These are phyloP conservation scores for Blastocystis sp. DNA, from an alignment of 352 stramenopile species.

Conservation along the genomic window DNA sequence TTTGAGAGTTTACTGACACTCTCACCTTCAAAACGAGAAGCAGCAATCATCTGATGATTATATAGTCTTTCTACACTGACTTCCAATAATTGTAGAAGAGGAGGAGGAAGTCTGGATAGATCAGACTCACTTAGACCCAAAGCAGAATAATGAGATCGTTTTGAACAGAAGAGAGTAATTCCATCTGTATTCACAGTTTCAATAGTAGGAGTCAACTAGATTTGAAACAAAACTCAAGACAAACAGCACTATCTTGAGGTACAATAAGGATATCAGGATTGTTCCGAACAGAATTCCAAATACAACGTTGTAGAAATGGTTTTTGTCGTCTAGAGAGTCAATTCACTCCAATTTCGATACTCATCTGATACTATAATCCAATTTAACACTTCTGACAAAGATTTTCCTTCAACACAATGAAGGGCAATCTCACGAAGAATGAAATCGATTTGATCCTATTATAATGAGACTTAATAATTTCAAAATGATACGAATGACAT, in stretches of 20 bases:
- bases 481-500: background rate
- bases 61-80: background rate
- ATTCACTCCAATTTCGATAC: background rate
- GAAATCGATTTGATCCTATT: background rate
- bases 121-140: slow-evolving; percentile 29
- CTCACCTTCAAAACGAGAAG: background rate
- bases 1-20: background rate
- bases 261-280: background rate
- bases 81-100: background rate
- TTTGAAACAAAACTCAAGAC: too few species aligned
- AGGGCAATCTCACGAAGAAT: background rate
- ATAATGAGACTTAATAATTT: background rate
- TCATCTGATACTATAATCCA: background rate
- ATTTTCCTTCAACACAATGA: slow-evolving; percentile 18
- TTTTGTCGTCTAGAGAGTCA: background rate
- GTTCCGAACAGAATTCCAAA: background rate
- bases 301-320: background rate
- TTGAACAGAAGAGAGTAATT: background rate
- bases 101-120: background rate
- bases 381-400: background rate
- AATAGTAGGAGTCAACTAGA: too few species aligned
- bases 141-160: slow-evolving; percentile 1
- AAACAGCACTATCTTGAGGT: too few species aligned
- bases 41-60: too few species aligned
- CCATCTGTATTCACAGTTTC: background rate